Base-by-base conservation (phyloP, 2,329 filamentous ascomycete genomes). In the Nothophaeocryptopus gaeumannii region DNA sequence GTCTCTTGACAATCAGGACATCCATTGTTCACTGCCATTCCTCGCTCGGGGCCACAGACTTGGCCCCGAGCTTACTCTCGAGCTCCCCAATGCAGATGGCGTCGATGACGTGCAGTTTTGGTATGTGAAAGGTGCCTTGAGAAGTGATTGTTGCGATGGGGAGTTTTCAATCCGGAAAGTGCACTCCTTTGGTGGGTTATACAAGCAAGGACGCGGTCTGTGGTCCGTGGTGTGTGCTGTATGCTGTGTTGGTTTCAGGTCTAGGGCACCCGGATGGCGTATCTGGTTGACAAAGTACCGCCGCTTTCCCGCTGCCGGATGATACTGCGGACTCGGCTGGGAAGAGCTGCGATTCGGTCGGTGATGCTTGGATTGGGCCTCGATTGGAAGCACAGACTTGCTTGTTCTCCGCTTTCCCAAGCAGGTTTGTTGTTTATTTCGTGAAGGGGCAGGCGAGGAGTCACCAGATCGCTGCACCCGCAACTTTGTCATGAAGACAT, bases 1-100 rank as follows among this genome's bases (percentile, higher is more conserved):
- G 45, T 39, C 47, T 55, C 39, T 37, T 54, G 56, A 39, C 51
- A 53, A 20, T 49, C 55, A 37, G 54, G 55, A 44, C 49, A 56
- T 34, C 34, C 54, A 48, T 53, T 53, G 46, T 58, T 59, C 47
- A 53, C 57, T 43, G 57, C 57, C 57, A 59, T 59, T 44, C 45
- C 55, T 51, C 47, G 59, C 58, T 42, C 58, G 56, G 53, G 60
- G 58, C 52, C 58, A 50, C 43, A 40, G 34, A 38, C 42, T 35
- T 51, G 58, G 53, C 59, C 44, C 54, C 59, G 59, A 61, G 58
- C 49, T 26, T 26, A 29, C 41, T 20, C 13, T 43, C 33, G 33
- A 41, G 39, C 20, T 26, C 20, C 7, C 20, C 20, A 26, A 26
- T 26, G 20, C 20, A 26, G 20, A 26, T 26, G 7, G 20, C 20